These are phyloP conservation scores for Penicillium egyptiacum DNA, from an alignment of 495 filamentous ascomycete genomes.

Conservation along the genomic window DNA sequence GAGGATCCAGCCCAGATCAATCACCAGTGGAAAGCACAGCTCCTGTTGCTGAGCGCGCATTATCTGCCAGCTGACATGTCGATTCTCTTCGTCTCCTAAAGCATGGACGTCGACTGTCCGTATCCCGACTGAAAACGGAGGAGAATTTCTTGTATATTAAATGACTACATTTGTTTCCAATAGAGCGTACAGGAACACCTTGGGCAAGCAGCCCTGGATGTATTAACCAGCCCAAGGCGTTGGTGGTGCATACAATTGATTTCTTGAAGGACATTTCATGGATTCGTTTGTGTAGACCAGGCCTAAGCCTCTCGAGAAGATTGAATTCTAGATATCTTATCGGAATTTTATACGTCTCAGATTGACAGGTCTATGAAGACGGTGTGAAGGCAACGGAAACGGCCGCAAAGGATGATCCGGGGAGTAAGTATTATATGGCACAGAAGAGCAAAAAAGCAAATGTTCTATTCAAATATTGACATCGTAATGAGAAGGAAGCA, in stretches of 20 bases:
- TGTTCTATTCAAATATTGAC: slow-evolving; percentile 7
- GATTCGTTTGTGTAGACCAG: background rate
- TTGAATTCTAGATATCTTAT: background rate
- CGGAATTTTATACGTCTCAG: background rate
- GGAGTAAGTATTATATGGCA: background rate
- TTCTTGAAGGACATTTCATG: background rate
- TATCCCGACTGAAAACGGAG: background rate
- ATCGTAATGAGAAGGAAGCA: slow-evolving; percentile 4
- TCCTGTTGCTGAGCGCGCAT: background rate
- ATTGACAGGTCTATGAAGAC: background rate
- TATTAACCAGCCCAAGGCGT: slow-evolving; percentile 5
- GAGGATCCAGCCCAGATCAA: background rate
- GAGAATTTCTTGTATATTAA: slow-evolving; percentile 9
- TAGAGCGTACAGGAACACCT: slow-evolving; percentile 4
- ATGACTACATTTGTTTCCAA: slow-evolving; percentile 10
- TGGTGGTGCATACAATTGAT: slow-evolving; percentile 3
- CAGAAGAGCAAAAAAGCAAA: background rate
- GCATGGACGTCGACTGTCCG: background rate
- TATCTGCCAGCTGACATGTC: background rate
- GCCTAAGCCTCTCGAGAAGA: background rate
- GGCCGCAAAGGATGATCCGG: background rate
- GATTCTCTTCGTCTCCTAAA: background rate
- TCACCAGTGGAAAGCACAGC: background rate
- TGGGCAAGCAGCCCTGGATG: background rate
- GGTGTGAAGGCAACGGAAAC: background rate